Conservation (phyloP, 148 eudicot species). For the Heliosperma pusillum region DNA sequence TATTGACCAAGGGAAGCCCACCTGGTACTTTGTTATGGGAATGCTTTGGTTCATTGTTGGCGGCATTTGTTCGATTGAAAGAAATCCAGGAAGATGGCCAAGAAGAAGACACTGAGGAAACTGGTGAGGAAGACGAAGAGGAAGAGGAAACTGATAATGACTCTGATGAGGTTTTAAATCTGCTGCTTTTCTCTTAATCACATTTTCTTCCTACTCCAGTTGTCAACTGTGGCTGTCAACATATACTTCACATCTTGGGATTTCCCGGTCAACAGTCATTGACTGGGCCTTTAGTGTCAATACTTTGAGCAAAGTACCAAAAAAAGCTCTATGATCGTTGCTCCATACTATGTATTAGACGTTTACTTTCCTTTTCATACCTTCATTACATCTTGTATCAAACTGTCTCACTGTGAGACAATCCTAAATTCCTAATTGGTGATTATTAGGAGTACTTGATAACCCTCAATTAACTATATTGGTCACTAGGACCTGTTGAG, state of each 20-base stretch:
- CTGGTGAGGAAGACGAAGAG: background rate
- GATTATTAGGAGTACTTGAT: no score
- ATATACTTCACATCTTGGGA: no score
- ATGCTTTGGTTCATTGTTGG: slow-evolving; percentile 56
- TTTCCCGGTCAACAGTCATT: no score
- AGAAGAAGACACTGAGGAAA: slow-evolving; percentile 35
- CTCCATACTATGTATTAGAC: background rate
- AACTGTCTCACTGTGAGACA: no score
- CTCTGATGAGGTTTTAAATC: slow-evolving; percentile 45
- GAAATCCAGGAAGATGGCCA: slow-evolving; percentile 44
- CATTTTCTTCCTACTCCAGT: background rate
- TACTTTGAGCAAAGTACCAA: no score
- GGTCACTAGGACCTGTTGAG: no score
- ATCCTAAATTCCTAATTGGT: no score
- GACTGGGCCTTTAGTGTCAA: no score
- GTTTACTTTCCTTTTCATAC: background rate
- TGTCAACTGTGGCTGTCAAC: background rate
- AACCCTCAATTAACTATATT: no score
- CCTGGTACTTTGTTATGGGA: slow-evolving; percentile 36
- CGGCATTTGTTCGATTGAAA: slow-evolving; percentile 49
- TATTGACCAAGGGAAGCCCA: slow-evolving; percentile 35
- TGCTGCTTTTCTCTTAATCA: background rate
- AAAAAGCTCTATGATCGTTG: no score
- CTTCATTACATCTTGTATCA: no score
- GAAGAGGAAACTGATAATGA: slow-evolving; percentile 37